Base-by-base conservation (phyloP, 1,284 basidiomycete species). In the Inonotus hispidus region DNA sequence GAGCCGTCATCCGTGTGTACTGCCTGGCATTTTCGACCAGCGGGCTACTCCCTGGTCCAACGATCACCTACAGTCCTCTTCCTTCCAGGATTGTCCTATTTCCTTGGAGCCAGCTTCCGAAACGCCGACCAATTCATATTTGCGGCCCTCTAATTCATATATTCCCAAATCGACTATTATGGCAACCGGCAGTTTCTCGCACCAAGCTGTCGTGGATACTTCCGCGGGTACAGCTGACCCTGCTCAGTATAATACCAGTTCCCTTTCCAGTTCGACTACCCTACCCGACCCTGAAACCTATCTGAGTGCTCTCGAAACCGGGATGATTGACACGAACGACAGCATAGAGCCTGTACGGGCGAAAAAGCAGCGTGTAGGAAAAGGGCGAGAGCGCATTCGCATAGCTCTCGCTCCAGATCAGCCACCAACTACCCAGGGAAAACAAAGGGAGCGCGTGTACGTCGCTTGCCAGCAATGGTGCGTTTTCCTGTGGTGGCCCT, bases 391-490 rank as follows among this genome's bases (percentile, higher is more conserved):
- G 69, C 87, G 85, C 66, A 77, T 79, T 27, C 81, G 72, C 53
- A 85, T 90, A 56, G 81, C 82, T 53, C 79, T 88, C 50, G 82
- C 85, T 1, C 77, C 84, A 10, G 83, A 87, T 67, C 88, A 90
- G 66, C 88, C 88, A 14, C 81, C 85, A 43, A 90, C 88, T 2
- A 87, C 87, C 0, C 87, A 90, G 70, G 88, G 88, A 13, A 88
- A 82, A 66, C 83, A 81, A 25, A 79, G 88, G 19, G 80, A 82
- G 27, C 79, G 88, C 52, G 88, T 90, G n/a, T 90, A 83, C 66
- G 85, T 90, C 41, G 88, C 88, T 38, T 90, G 88, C 70, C 50
- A 84, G 14, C 88, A 89, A 72, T 90, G 88, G 88, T 87, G 62
- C 53, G 79, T 74, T 50, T 60, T 45, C 46, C 21, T 19, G 11